Conservation (phyloP, 768 basidiomycete genomes). For the Rhodotorula sphaerocarpa region DNA sequence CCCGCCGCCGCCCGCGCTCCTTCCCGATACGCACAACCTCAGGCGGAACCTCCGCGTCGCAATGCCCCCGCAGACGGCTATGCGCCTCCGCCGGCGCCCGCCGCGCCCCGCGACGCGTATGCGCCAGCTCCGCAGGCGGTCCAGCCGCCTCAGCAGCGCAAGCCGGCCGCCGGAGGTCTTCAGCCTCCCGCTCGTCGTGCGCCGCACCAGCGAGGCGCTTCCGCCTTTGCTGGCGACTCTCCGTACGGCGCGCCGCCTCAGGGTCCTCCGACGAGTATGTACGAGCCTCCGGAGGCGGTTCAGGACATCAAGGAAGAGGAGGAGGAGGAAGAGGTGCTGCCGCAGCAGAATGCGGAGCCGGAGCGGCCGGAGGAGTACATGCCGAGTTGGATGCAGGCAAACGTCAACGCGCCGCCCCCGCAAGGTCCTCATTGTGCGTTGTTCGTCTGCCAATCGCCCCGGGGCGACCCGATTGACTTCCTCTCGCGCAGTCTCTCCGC, state of each 20-base stretch:
- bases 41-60: not conserved
- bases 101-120: not conserved
- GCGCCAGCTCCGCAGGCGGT: not conserved
- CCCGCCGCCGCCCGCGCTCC: not conserved
- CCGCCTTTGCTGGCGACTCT: conserved; percentile 25
- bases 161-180: not conserved
- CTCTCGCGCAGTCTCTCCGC: too few relatives aligned
- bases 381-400: conserved; percentile 29
- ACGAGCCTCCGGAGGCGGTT: conserved; percentile 16
- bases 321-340: conserved; percentile 12
- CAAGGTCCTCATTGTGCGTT: not conserved
- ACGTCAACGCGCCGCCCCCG: not conserved
- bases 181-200: conserved; percentile 20
- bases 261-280: conserved; percentile 14
- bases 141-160: conserved; percentile 13
- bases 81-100: not conserved
- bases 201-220: conserved; percentile 25
- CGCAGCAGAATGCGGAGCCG: not conserved
- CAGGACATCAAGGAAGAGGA: conserved; percentile 24
- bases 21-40: not conserved
- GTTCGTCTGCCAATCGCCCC: not conserved
- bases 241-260: conserved; percentile 23
- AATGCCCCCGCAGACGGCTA: not conserved
- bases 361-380: conserved; percentile 9
- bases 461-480: too few relatives aligned